Base-by-base conservation (phyloP, 495 filamentous ascomycete genomes). In the Penicillium roqueforti region DNA sequence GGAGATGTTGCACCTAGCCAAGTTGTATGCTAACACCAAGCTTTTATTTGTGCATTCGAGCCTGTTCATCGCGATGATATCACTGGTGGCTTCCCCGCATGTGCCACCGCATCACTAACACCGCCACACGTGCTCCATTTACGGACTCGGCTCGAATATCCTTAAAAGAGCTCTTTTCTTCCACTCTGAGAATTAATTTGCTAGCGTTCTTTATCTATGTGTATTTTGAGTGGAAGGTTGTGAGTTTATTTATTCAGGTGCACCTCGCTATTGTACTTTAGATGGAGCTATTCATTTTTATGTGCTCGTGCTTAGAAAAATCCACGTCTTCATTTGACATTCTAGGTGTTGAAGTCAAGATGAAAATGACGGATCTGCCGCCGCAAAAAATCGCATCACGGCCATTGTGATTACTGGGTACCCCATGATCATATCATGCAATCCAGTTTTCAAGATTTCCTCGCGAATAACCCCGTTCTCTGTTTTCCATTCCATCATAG, bases 381-480 rank as follows among this genome's bases (percentile, higher is more conserved):
- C 63, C 44, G 63, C 65, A 54, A 76, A 69, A 23, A 61, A 60
- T 6, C 71, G 67, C 68, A 71, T 73, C 8, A 75, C 72, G 7
- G 76, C 77, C 65, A 79, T 62, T 16, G 69, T 73, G 18, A 79
- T 58, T 8, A 79, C 59, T 3, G 78, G 73, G 56, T 80, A 72
- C 5, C 74, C 72, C 76, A 80, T 79, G 29, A 80, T 61, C 11
- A 74, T 68, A 68, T 79, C 78, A 51, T 82, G 78, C 31, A 80
- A 55, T 5, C 77, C 77, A 16, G 66, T 70, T 61, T 79, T 79
- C 22, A 80, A 54, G 7, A 80, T 76, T 49, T 80, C 71, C 52
- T 79, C 75, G 38, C 74, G 69, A 22, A 80, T 66, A 1, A 74
- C 53, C 5, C 79, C 79, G 39, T 71, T 60, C 10, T 67, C 51